Conservation (phyloP, 2,329 filamentous ascomycete genomes). For the Talaromyces pinophilus region DNA sequence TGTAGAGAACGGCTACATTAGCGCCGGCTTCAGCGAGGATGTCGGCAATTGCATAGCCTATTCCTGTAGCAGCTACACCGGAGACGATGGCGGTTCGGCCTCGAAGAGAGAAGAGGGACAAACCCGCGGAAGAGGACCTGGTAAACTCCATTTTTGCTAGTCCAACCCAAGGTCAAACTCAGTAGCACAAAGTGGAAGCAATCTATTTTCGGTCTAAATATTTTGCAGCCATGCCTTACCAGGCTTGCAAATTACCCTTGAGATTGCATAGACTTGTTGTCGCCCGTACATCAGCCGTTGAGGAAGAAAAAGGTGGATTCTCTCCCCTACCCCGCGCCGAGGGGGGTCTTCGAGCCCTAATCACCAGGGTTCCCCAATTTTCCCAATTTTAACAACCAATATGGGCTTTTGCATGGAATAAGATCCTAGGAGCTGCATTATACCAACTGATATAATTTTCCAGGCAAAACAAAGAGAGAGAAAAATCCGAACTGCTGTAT, state of each 20-base stretch:
- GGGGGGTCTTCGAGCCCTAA: not conserved
- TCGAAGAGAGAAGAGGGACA: slow-evolving; percentile 6
- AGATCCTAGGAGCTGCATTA: not conserved
- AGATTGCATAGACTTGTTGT: not conserved
- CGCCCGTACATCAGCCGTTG: not conserved
- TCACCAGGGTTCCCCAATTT: not conserved
- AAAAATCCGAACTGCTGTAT: not conserved
- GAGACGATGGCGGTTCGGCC: slow-evolving; percentile 18
- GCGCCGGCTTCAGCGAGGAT: slow-evolving; percentile 14
- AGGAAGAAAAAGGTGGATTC: not conserved
- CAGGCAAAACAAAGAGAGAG: not conserved
- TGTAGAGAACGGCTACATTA: slow-evolving; percentile 16
- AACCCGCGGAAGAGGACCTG: not conserved
- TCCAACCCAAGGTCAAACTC: not conserved
- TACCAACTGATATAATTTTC: not conserved
- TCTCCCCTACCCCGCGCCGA: not conserved
- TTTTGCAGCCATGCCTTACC: not conserved
- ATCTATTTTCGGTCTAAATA: not conserved
- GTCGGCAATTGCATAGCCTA: slow-evolving; percentile 16
- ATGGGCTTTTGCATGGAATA: not conserved
- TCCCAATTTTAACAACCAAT: not conserved
- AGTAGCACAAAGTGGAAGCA: not conserved
- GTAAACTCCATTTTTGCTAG: not conserved
- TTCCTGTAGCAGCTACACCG: slow-evolving; percentile 11
- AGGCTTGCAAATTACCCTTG: not conserved